These are phyloP conservation scores for Crotalaria pallida DNA, from an alignment of 306 rosid species.

Conservation along the genomic window DNA sequence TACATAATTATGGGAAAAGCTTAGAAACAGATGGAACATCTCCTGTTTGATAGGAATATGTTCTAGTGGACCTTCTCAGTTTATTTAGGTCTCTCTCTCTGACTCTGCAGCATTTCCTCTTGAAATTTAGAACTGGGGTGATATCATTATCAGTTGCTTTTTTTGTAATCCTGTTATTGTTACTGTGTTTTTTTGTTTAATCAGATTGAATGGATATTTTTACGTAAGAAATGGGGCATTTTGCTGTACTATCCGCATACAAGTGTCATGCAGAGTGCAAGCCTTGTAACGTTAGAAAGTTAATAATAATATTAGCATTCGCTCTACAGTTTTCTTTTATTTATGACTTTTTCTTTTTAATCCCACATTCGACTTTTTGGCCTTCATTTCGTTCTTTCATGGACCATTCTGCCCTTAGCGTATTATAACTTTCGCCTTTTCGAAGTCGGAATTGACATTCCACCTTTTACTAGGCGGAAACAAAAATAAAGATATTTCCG, in stretches of 20 bases:
- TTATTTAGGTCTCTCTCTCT: constrained; percentile 27
- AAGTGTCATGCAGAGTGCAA: constrained; percentile 50
- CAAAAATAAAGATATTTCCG: too few species aligned
- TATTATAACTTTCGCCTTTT: too few species aligned
- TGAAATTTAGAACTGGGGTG: constrained; percentile 44
- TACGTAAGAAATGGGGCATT: constrained; percentile 46
- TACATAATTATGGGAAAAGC: constrained; percentile 30
- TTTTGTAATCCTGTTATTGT: constrained; percentile 29
- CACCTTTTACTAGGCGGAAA: too few species aligned
- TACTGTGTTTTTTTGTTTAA: constrained; percentile 31
- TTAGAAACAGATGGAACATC: background rate
- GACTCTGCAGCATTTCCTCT: constrained; percentile 46
- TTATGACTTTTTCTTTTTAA: too few species aligned
- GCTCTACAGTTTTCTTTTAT: background rate
- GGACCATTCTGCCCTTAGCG: too few species aligned
- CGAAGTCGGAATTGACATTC: too few species aligned
- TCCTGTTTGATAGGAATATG: constrained; percentile 4
- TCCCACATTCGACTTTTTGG: too few species aligned
- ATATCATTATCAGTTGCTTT: constrained; percentile 22
- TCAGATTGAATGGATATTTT: constrained; percentile 59
- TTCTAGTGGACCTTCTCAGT: constrained; percentile 18
- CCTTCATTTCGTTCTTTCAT: too few species aligned
- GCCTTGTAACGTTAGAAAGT: constrained; percentile 42
- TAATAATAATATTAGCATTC: constrained; percentile 25
- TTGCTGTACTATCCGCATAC: constrained; percentile 43